Percentiles rank a stretch among this genome's conserved stretches.
Evolutionary conservation across 495 filamentous ascomycete species (phyloP).

Genomic region (Parathielavia appendiculata): DNA sequence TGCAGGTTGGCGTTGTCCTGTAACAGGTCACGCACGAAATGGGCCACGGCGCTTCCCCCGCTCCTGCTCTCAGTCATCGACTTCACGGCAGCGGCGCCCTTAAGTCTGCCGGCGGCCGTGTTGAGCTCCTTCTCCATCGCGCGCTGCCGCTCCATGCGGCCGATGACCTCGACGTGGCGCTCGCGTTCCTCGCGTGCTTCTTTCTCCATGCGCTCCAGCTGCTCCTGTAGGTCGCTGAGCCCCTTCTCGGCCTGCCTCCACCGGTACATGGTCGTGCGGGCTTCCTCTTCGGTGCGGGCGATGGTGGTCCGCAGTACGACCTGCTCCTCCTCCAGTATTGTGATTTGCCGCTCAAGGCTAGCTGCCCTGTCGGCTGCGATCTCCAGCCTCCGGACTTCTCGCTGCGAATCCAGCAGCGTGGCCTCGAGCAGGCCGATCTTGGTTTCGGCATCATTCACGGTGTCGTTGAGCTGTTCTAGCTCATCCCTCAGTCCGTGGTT

Average conservation of each 20-base stretch:
- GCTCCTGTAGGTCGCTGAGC: conserved; percentile 68
- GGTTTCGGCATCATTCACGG: conserved; percentile 68
- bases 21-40: conserved; percentile 91
- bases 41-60: conserved; percentile 63
- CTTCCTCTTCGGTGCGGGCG: conserved; percentile 59
- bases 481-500: conserved; percentile 73
- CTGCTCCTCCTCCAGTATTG: conserved; percentile 75
- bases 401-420: conserved; percentile 67
- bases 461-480: conserved; percentile 72
- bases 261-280: conserved; percentile 67
- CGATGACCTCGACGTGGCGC: conserved; percentile 72
- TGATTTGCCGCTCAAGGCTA: conserved; percentile 71
- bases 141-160: conserved; percentile 72
- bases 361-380: conserved; percentile 66
- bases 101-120: conserved; percentile 68
- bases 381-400: conserved; percentile 68
- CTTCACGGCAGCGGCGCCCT: conserved; percentile 67
- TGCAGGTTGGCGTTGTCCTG: conserved; percentile 94
- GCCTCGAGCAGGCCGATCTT: conserved; percentile 65
- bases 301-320: conserved; percentile 61
- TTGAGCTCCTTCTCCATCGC: conserved; percentile 71
- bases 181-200: conserved; percentile 80
- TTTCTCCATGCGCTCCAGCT: conserved; percentile 82
- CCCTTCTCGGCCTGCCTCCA: conserved; percentile 79
- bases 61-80: conserved; percentile 50